Evolutionary conservation across 2,329 filamentous ascomycete genomes (phyloP), one percentile per base, ranked within the genome.

Genomic region (Pyrenophora seminiperda): DNA sequence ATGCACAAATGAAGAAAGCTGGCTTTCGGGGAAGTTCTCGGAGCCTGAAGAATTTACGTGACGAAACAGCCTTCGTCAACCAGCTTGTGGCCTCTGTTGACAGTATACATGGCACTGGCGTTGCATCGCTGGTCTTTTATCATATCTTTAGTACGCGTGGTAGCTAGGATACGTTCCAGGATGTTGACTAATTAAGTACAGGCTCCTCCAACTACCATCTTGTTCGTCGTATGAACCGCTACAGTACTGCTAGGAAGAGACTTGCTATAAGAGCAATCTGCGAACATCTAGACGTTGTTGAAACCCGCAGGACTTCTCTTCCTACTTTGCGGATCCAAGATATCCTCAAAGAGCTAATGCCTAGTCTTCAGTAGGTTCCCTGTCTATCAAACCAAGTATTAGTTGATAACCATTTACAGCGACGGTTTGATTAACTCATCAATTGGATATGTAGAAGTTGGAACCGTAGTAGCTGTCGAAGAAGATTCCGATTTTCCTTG

Each of bases 91-190:
- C 38, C 19, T 41, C 24, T 3, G 15, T 41, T 41, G 22, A 41
- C 2, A 7, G 4, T 4, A 17, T 5, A 13, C 24, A 30, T 41
- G 22, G 38, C 3, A 41, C 4, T 18, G 22, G 38, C 5, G 38
- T 41, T 41, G 38, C 38, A 13, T 41, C 22, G 7, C 24, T 41
- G 5, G 38, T 41, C 24, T 29, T 41, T 22, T 41, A 41, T 18
- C 22, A 41, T n/a, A 30, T 41, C 20, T 41, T 41, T 13, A 9
- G 38, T 41, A 22, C 15, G 22, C 17, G 38, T 11, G 6, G 17
- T 29, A 10, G 17, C n/a, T 41, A 19, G 18, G 10, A 36, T 19
- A 36, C 15, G 18, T 31, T 10, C 22, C 7, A 3, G 19, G 14
- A 18, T 13, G 24, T 11, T 41, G 15, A 30, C 38, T 41, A 13